These are phyloP conservation scores for Leonotis leonurus DNA, from an alignment of 257 asterid genomes.

Conservation along the genomic window DNA sequence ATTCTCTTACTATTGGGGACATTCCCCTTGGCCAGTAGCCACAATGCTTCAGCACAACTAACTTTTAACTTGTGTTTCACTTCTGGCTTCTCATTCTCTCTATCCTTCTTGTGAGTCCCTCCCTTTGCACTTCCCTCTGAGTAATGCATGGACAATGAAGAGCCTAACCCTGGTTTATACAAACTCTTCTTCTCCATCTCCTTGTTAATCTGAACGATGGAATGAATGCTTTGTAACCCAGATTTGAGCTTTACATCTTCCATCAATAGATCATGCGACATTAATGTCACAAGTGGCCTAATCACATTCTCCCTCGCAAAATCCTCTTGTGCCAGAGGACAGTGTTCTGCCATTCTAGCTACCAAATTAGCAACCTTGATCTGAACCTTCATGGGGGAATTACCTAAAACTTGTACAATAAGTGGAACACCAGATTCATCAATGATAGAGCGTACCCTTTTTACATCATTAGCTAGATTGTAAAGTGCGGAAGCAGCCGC, in stretches of 20 bases:
- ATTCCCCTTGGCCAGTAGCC: constrained; percentile 70
- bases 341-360: constrained; percentile 65
- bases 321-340: constrained; percentile 56
- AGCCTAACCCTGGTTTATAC: constrained; percentile 31
- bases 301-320: constrained; percentile 77
- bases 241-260: constrained; percentile 41
- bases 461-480: constrained; percentile 44
- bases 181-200: constrained; percentile 46
- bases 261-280: constrained; percentile 46
- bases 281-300: constrained; percentile 64
- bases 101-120: constrained; percentile 43
- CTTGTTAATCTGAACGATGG: constrained; percentile 63
- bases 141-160: constrained; percentile 38
- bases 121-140: constrained; percentile 45
- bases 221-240: constrained; percentile 45
- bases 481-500: constrained; percentile 60
- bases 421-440: constrained; percentile 49
- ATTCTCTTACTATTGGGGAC: constrained; percentile 59
- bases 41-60: constrained; percentile 64
- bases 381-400: constrained; percentile 58
- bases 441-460: constrained; percentile 45
- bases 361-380: constrained; percentile 54
- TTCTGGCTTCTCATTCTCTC: constrained; percentile 63
- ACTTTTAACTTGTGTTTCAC: constrained; percentile 48
- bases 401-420: constrained; percentile 51